phyloP scores from a whole-genome alignment of 1,284 basidiomycete genomes.

The Fomitopsis betulina region DNA sequence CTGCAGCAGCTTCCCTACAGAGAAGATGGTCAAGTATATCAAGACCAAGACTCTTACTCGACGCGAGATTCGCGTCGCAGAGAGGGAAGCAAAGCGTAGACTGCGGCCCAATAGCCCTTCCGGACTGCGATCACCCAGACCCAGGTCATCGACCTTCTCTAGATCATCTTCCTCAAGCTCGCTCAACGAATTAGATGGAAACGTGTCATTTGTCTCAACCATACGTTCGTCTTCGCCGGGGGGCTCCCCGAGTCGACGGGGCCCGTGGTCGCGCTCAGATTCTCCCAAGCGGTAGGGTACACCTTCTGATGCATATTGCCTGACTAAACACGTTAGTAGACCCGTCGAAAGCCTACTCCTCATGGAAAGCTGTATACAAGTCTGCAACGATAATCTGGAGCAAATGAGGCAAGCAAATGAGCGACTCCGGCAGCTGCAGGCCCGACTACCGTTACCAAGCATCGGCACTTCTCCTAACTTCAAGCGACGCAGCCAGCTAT shows the following conservation, averaged over 20 bases:
- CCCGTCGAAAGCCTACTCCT: neutral
- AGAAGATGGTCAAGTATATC: slow-evolving; percentile 13
- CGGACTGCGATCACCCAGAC: neutral
- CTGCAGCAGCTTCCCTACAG: neutral
- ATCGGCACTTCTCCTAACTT: neutral
- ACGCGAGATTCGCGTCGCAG: slow-evolving; percentile 8
- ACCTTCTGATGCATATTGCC: neutral
- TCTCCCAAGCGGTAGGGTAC: neutral
- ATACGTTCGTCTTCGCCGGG: neutral
- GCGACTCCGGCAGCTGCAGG: neutral
- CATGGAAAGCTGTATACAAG: neutral
- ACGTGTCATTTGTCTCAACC: neutral
- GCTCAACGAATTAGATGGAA: neutral
- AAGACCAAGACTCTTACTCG: slow-evolving; percentile 10
- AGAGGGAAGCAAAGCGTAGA: neutral
- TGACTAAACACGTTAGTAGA: neutral
- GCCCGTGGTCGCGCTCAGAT: neutral
- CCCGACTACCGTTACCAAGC: neutral
- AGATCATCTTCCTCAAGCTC: neutral
- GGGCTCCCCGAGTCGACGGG: neutral
- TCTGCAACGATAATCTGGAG: neutral
- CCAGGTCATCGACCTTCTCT: neutral
- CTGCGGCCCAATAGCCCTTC: neutral
- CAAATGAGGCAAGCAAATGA: neutral
- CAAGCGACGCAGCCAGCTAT: neutral